These are phyloP conservation scores for Ogataea kodamae DNA, from an alignment of 805 yeast species.

Conservation along the genomic window DNA sequence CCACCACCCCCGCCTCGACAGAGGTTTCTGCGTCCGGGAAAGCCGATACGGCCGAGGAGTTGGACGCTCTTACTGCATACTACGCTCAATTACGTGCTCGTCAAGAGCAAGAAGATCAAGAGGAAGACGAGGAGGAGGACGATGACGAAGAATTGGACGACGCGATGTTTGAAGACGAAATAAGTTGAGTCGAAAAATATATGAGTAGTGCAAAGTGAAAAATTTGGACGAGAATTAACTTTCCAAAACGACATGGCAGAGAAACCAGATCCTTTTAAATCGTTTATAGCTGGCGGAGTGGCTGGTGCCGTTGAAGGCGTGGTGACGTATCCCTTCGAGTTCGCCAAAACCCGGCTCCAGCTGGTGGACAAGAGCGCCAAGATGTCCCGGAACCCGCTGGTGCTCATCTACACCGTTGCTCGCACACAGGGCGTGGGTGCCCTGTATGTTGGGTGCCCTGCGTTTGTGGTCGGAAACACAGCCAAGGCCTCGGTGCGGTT, in stretches of 20 bases:
- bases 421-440: conserved; percentile 74
- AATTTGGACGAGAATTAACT: conserved; percentile 1
- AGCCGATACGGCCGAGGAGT: conserved; percentile 59
- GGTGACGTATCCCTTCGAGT: conserved; percentile 93
- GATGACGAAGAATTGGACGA: conserved; percentile 36
- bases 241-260: conserved; percentile 8
- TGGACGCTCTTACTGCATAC: conserved; percentile 69
- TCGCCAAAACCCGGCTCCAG: conserved; percentile 92
- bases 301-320: conserved; percentile 97
- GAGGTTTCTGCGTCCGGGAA: conserved; percentile 20
- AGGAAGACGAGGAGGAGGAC: conserved; percentile 44
- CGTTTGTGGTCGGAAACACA: conserved; percentile 92
- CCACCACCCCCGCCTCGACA: conserved; percentile 4
- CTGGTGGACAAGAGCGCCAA: conserved; percentile 62
- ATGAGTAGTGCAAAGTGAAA: conserved; percentile 1
- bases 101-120: conserved; percentile 55
- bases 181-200: background rate
- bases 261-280: conserved; percentile 66
- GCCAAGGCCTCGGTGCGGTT: conserved; percentile 95
- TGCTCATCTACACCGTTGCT: conserved; percentile 70
- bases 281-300: conserved; percentile 91
- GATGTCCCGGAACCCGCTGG: conserved; percentile 79
- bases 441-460: conserved; percentile 93
- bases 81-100: conserved; percentile 73
- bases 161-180: conserved; percentile 21